Conservation (phyloP, 257 asterid genomes). For the Solanum corneliomulleri region DNA sequence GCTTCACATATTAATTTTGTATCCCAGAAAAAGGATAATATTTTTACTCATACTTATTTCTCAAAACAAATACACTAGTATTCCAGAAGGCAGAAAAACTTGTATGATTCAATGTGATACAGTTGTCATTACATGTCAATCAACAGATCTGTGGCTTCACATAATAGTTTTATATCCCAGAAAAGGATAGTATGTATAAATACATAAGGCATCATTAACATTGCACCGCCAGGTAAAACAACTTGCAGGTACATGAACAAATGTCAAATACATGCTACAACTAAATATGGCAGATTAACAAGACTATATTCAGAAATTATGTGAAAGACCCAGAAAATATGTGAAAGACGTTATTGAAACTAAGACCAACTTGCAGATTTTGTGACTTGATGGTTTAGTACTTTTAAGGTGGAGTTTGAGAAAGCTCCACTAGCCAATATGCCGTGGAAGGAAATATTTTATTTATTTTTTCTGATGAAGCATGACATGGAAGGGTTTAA, state of each 20-base stretch:
- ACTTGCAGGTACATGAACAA: not conserved
- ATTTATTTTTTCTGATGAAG: not conserved
- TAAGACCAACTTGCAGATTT: not conserved
- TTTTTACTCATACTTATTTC: not conserved
- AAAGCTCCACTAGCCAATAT: not conserved
- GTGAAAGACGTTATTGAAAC: not conserved
- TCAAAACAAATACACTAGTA: not conserved
- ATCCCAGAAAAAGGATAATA: not conserved
- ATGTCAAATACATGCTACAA: not conserved
- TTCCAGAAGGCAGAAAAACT: not conserved
- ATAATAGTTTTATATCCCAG: not conserved
- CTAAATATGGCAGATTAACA: not conserved
- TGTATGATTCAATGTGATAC: not conserved
- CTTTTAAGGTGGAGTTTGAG: not conserved
- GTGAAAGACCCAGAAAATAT: not conserved
- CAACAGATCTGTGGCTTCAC: not conserved
- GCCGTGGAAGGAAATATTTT: not conserved
- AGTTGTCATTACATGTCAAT: not conserved
- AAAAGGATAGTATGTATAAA: not conserved
- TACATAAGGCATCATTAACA: not conserved
- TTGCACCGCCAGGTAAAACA: not conserved
- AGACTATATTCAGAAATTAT: not conserved
- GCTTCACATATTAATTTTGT: not conserved
- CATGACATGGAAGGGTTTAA: not conserved
- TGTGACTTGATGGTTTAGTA: not conserved